phyloP scores from a whole-genome alignment of 805 yeast genomes.

The Ogataea degrootiae region DNA sequence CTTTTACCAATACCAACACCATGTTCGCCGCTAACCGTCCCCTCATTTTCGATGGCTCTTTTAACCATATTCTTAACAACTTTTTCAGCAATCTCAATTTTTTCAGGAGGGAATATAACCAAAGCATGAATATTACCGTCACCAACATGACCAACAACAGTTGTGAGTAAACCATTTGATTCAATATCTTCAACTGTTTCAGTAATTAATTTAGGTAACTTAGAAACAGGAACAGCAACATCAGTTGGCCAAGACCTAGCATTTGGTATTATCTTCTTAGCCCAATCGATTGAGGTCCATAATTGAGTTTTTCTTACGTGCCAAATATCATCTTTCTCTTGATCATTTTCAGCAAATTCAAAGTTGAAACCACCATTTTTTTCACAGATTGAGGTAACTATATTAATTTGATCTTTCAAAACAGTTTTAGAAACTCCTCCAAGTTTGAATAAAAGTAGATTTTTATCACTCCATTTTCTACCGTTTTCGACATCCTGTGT shows the following conservation, averaged over 20 bases:
- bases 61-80: conserved; percentile 59
- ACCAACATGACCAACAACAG: conserved; percentile 73
- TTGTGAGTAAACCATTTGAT: conserved; percentile 44
- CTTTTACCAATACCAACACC: conserved; percentile 82
- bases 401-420: conserved; percentile 39
- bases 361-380: conserved; percentile 49
- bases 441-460: conserved; percentile 52
- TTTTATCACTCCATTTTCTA: conserved; percentile 27
- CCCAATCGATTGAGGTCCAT: conserved; percentile 65
- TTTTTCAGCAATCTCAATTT: conserved; percentile 39
- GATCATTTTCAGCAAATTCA: conserved; percentile 53
- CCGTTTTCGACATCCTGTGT: conserved; percentile 19
- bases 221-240: conserved; percentile 76
- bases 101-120: conserved; percentile 50
- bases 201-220: conserved; percentile 53
- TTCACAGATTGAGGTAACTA: conserved; percentile 47
- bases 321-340: conserved; percentile 65
- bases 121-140: conserved; percentile 78
- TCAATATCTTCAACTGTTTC: conserved; percentile 60
- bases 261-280: conserved; percentile 38
- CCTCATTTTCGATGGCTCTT: conserved; percentile 63
- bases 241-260: conserved; percentile 66
- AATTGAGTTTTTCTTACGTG: conserved; percentile 68
- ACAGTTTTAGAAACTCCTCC: conserved; percentile 40
- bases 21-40: conserved; percentile 83